Percentiles rank a stretch among this genome's conserved stretches.
phyloP scores from a whole-genome alignment of 306 rosid species.

The Pyrus bretschneideri region DNA sequence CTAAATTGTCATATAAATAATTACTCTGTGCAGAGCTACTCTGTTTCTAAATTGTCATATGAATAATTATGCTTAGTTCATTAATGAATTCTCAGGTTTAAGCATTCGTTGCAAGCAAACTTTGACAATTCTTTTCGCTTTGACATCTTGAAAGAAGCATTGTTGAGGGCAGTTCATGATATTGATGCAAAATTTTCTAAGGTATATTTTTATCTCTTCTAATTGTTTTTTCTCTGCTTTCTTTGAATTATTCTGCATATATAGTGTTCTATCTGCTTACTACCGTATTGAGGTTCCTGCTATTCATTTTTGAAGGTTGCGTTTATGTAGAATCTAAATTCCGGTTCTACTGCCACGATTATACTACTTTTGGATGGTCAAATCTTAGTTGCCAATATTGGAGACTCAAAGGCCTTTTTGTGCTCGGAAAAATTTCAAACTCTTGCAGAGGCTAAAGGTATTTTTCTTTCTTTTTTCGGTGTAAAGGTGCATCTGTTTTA shows the following conservation, averaged over 20 bases:
- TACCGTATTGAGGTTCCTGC: conserved; percentile 26
- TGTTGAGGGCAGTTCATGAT: conserved; percentile 80
- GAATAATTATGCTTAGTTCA: conserved; percentile 1
- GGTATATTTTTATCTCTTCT: conserved; percentile 20
- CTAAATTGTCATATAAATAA: neutral
- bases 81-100: conserved; percentile 52
- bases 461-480: neutral
- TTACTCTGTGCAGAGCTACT: no score
- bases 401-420: conserved; percentile 89
- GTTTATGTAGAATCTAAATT: conserved; percentile 39
- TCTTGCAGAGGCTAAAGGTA: conserved; percentile 79
- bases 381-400: conserved; percentile 83
- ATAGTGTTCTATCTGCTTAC: neutral
- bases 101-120: conserved; percentile 42
- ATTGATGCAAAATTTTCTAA: conserved; percentile 75
- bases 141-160: conserved; percentile 84
- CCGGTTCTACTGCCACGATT: conserved; percentile 84
- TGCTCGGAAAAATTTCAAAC: conserved; percentile 76
- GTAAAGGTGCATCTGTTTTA: neutral
- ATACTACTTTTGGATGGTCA: conserved; percentile 74
- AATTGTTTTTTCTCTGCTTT: no score
- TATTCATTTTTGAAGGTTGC: conserved; percentile 71
- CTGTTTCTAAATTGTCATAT: neutral
- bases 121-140: conserved; percentile 68
- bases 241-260: neutral